Conservation (phyloP, 768 basidiomycete genomes). For the Lanmaoa pseudosensibilis region DNA sequence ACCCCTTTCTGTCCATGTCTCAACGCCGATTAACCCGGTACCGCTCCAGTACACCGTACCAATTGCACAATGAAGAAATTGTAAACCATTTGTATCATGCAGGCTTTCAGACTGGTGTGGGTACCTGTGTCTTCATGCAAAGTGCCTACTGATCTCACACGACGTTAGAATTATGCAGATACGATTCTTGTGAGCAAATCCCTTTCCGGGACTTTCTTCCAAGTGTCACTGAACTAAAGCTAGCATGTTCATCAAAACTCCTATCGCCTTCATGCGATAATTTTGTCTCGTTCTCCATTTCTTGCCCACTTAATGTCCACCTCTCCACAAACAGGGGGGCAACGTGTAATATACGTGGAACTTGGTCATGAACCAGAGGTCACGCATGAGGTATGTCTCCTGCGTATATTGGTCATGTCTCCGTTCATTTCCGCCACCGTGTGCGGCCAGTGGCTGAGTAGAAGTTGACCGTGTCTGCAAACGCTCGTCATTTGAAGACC, state of each 20-base stretch:
- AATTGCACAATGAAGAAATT: conserved; percentile 73
- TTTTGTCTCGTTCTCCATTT: conserved; percentile 84
- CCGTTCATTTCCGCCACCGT: conserved; percentile 34
- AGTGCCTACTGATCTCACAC: conserved; percentile 12
- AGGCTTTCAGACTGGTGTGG: conserved; percentile 80
- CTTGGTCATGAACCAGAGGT: conserved; percentile 80
- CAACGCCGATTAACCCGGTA: conserved; percentile 9
- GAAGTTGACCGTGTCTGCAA: conserved; percentile 20
- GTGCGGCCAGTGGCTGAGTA: conserved; percentile 20
- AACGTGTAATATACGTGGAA: conserved; percentile 70
- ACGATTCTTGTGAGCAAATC: conserved; percentile 63
- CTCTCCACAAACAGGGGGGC: conserved; percentile 62
- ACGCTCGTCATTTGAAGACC: conserved; percentile 16
- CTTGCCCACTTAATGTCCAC: conserved; percentile 88
- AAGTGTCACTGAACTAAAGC: conserved; percentile 11
- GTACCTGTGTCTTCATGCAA: conserved; percentile 33
- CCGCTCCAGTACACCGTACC: conserved; percentile 44
- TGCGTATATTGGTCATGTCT: conserved; percentile 19
- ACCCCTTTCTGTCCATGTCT: neutral
- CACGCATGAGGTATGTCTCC: conserved; percentile 70
- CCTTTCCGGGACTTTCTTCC: conserved; percentile 2
- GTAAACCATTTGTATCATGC: conserved; percentile 76
- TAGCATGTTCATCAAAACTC: conserved; percentile 74
- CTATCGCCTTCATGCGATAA: conserved; percentile 81
- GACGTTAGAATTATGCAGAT: conserved; percentile 74